Percentiles rank a stretch among this genome's conserved stretches.
Evolutionary conservation across 2,329 filamentous ascomycete species (phyloP).

Genomic region (Sarocladium strictum): DNA sequence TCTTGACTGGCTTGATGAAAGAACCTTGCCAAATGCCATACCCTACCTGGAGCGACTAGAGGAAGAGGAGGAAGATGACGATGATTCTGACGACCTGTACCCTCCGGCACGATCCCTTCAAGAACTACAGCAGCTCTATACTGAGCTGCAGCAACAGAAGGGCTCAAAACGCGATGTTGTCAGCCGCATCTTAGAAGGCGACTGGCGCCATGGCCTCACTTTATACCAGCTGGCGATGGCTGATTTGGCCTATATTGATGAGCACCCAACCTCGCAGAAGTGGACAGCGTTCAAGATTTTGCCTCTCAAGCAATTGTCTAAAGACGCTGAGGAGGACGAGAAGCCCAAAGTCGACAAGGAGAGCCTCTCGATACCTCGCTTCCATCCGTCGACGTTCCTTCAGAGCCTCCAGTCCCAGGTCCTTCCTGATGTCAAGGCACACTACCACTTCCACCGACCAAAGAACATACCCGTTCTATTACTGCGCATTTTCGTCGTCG

Average conservation of each 20-base stretch:
- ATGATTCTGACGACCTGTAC: conserved; percentile 61
- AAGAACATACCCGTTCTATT: conserved; percentile 62
- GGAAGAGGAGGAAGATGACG: conserved; percentile 45
- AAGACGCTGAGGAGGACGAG: conserved; percentile 32
- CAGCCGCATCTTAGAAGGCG: conserved; percentile 59
- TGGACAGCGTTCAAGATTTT: conserved; percentile 59
- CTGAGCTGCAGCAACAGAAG: conserved; percentile 51
- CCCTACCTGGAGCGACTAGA: conserved; percentile 25
- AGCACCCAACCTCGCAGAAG: conserved; percentile 56
- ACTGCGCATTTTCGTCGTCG: conserved; percentile 71
- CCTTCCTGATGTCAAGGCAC: conserved; percentile 73
- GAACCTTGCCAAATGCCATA: conserved; percentile 51
- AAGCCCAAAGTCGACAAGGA: conserved; percentile 36
- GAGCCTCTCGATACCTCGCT: conserved; percentile 55
- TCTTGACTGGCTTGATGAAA: conserved; percentile 70
- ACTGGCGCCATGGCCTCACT: conserved; percentile 60
- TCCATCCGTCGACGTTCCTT: conserved; percentile 76
- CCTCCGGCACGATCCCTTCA: conserved; percentile 59
- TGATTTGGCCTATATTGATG: conserved; percentile 61
- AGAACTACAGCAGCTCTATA: conserved; percentile 61
- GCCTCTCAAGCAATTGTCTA: conserved; percentile 37
- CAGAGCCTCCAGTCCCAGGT: conserved; percentile 69
- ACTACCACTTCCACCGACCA: conserved; percentile 75
- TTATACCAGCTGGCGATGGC: conserved; percentile 64
- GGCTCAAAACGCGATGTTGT: conserved; percentile 59